Evolutionary conservation across 2,329 filamentous ascomycete genomes (phyloP), one percentile per base, ranked within the genome.

Genomic region (Talaromyces sp.): DNA sequence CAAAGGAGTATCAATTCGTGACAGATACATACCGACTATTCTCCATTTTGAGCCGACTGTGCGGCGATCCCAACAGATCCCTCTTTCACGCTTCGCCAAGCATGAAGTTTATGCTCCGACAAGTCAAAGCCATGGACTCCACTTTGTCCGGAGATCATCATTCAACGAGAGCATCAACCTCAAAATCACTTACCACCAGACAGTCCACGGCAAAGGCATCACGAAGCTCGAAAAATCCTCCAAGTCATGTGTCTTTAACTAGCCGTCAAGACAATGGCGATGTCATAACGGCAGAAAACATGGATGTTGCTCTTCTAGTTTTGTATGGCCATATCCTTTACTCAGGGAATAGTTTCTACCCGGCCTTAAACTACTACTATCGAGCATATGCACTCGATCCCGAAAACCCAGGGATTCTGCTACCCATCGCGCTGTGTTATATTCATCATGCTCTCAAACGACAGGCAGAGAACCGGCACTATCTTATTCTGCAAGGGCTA

Each of bases 291-390:
- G 77, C 77, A 0, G 71, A 77, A 11, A 80, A 85, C 15, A 83
- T 96, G 67, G 93, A 98, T 74, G 86, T 93, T 8, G 90, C 89
- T 31, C 83, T 98, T 10, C 84, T 99, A 13, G 90, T 93, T 75
- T 85, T 97, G 0, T 98, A 97, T 73, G 95, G 91, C 0, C 91
- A 98, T 73, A 92, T 97, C 67, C 83, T 97, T 5, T 93, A 92
- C 71, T 89, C 89, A 0, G 92, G 92, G 2, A 91, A 89, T 59
- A 92, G 89, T 70, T 96, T 95, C 78, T 87, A 88, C 15, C 91
- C 90, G 71, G 91, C 95, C 0, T 80, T 98, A 39, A 93, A 89
- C 70, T 98, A 97, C 80, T 96, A 96, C 73, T 87, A 93, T 71
- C 87, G 91, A 64, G 90, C 90, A 1, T 85, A 87, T 57, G 76